Percentiles rank a stretch among this genome's conserved stretches.
These are phyloP conservation scores for Solanum infundibuliforme DNA, from an alignment of 257 asterid genomes.

Conservation along the genomic window DNA sequence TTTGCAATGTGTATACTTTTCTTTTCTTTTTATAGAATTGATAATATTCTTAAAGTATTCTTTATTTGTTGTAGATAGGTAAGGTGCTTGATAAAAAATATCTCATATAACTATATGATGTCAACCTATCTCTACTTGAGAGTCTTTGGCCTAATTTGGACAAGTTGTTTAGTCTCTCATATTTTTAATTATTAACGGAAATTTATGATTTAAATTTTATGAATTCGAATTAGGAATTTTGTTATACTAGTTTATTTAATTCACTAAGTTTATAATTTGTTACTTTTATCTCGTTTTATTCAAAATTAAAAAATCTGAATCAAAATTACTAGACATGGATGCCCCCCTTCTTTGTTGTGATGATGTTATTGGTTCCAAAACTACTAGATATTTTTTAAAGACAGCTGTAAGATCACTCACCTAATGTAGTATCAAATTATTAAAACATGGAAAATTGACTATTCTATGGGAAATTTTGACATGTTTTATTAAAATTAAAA, in stretches of 20 bases:
- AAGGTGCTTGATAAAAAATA: neutral
- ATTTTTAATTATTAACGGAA: neutral
- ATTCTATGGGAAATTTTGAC: neutral
- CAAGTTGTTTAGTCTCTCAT: too few relatives aligned
- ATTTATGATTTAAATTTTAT: neutral
- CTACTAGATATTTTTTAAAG: neutral
- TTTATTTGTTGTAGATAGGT: neutral
- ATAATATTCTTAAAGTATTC: neutral
- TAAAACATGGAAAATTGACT: neutral
- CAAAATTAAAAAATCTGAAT: neutral
- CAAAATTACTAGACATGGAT: neutral
- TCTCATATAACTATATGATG: neutral
- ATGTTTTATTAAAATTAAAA: neutral
- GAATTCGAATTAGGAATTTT: neutral
- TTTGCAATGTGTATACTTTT: neutral
- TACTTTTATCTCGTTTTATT: neutral
- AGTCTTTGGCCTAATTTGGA: neutral
- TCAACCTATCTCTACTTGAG: neutral
- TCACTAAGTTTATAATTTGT: neutral
- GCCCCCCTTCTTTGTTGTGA: neutral
- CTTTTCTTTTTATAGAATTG: neutral
- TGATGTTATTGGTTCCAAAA: neutral
- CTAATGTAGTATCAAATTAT: neutral
- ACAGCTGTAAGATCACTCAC: neutral
- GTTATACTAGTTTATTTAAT: neutral